Conservation (phyloP, 352 stramenopile species). For the Phytophthora cactorum region DNA sequence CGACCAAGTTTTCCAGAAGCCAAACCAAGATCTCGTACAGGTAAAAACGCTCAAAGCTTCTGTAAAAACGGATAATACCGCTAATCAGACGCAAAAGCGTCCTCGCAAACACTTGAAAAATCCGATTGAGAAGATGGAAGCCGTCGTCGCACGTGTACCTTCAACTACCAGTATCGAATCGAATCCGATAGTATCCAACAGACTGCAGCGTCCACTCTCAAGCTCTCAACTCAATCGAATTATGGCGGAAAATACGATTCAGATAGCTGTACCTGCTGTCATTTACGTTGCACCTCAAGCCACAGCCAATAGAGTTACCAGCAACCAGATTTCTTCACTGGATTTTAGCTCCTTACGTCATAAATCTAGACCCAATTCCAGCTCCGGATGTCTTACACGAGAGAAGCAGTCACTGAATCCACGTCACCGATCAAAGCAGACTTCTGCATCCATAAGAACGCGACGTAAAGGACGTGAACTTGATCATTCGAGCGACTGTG, state of each 20-base stretch:
- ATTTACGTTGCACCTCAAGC: conserved; percentile 18
- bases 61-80: background rate
- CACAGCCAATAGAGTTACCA: background rate
- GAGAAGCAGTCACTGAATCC: conserved; percentile 22
- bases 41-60: background rate
- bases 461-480: background rate
- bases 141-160: conserved; percentile 9
- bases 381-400: background rate
- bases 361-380: conserved; percentile 19
- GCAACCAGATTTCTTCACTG: conserved; percentile 5
- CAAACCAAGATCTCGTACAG: conserved; percentile 1
- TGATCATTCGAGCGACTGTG: conserved; percentile 13
- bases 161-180: background rate
- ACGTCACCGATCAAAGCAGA: conserved; percentile 5
- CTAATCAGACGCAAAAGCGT: conserved; percentile 13
- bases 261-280: conserved; percentile 34
- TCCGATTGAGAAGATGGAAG: conserved; percentile 57
- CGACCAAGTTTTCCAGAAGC: conserved; percentile 55
- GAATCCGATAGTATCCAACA: conserved; percentile 5
- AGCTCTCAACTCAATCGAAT: conserved; percentile 24
- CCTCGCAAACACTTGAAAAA: conserved; percentile 67
- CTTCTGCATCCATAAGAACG: background rate
- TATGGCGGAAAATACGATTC: conserved; percentile 20
- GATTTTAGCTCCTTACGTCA: conserved; percentile 15
- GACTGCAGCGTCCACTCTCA: conserved; percentile 32